phyloP scores from a whole-genome alignment of 768 basidiomycete species.

The Leccinum barrowsii region DNA sequence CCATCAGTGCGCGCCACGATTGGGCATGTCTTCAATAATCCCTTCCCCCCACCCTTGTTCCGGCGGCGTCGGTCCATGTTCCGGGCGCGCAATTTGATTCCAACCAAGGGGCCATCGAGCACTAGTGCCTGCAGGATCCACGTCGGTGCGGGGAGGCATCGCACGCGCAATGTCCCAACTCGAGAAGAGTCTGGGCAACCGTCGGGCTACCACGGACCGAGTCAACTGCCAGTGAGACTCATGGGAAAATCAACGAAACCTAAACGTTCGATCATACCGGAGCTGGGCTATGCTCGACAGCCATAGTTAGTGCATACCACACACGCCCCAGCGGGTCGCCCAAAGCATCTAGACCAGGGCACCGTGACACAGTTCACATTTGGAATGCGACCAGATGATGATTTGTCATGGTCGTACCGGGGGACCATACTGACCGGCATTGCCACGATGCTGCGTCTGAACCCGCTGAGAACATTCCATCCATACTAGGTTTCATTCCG shows the following conservation, averaged over 20 bases:
- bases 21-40: constrained; percentile 3
- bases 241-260: constrained; percentile 13
- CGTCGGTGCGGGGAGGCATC: not conserved
- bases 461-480: constrained; percentile 10
- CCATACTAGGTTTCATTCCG: constrained; percentile 19
- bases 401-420: constrained; percentile 11
- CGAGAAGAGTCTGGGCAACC: constrained; percentile 6
- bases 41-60: constrained; percentile 3
- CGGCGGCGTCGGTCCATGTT: constrained; percentile 15
- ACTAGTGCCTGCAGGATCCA: constrained; percentile 20
- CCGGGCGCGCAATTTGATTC: constrained; percentile 1
- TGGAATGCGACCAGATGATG: constrained; percentile 6
- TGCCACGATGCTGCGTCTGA: constrained; percentile 20
- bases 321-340: constrained; percentile 6
- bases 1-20: constrained; percentile 14
- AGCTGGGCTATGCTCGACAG: constrained; percentile 26
- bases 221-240: not conserved
- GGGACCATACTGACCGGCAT: constrained; percentile 14
- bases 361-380: not conserved
- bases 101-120: not conserved
- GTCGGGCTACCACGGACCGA: constrained; percentile 11
- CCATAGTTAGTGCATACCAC: constrained; percentile 16
- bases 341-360: constrained; percentile 8
- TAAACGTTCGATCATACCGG: constrained; percentile 31
- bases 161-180: constrained; percentile 8